These are phyloP conservation scores for Cokeromyces recurvatus DNA, from an alignment of 371 early-diverging fungal genomes.

Conservation along the genomic window DNA sequence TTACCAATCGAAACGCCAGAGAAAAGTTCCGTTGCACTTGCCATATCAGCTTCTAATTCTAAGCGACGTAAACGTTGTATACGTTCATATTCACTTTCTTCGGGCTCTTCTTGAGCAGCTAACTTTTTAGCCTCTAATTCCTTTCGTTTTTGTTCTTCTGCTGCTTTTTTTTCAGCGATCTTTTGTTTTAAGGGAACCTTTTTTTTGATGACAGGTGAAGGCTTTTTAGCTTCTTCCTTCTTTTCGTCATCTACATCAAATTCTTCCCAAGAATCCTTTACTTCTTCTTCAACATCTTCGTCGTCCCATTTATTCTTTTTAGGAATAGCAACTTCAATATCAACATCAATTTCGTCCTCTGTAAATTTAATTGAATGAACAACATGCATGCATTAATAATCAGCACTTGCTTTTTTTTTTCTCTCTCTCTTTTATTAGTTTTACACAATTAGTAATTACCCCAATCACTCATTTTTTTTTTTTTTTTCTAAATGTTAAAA, in stretches of 20 bases:
- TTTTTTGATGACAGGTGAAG: constrained; percentile 55
- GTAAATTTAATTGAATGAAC: neutral
- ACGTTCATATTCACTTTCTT: constrained; percentile 60
- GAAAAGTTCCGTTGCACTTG: constrained; percentile 83
- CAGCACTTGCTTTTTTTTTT: too few species aligned
- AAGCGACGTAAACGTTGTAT: constrained; percentile 63
- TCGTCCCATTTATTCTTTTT: constrained; percentile 75
- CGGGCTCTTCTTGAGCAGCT: constrained; percentile 34
- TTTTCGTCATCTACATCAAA: constrained; percentile 63
- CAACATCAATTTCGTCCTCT: constrained; percentile 30
- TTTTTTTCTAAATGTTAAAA: too few species aligned
- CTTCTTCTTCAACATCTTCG: constrained; percentile 77
- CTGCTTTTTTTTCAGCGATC: constrained; percentile 74
- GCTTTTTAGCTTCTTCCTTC: constrained; percentile 16
- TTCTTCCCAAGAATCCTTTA: constrained; percentile 74
- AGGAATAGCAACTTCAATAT: constrained; percentile 21
- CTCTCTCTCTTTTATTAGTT: neutral
- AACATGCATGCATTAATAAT: too few species aligned
- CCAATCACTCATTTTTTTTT: constrained; percentile 61
- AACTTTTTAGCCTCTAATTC: constrained; percentile 51
- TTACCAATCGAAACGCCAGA: constrained; percentile 60
- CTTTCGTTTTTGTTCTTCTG: constrained; percentile 61
- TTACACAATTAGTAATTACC: constrained; percentile 38
- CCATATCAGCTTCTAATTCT: constrained; percentile 77
- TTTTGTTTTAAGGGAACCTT: constrained; percentile 71